Conservation (phyloP, 257 asterid species). For the Solanum megistacrolobum region DNA sequence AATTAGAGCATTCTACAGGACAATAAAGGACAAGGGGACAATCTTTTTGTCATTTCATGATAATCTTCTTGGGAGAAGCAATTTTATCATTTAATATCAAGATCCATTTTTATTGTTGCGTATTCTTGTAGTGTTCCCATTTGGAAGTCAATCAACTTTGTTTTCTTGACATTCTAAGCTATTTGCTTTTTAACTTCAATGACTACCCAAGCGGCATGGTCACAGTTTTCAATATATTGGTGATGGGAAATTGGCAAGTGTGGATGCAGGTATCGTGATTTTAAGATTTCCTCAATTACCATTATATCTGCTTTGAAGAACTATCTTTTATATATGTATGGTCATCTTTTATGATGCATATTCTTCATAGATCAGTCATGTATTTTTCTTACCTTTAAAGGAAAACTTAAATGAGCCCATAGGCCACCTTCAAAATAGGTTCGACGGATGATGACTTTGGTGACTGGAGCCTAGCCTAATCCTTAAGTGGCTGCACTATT, state of each 20-base stretch:
- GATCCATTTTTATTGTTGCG: background rate
- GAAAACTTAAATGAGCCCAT: background rate
- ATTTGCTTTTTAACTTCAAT: constrained; percentile 94
- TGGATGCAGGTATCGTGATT: constrained; percentile 82
- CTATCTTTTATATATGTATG: background rate
- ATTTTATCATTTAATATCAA: background rate
- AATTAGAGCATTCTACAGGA: background rate
- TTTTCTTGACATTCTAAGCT: constrained; percentile 40
- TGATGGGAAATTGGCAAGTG: constrained; percentile 93
- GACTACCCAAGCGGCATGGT: constrained; percentile 98
- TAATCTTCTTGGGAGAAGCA: background rate
- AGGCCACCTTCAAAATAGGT: background rate
- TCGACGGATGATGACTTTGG: background rate
- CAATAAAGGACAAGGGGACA: background rate
- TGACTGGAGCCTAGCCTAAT: background rate
- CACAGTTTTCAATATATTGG: constrained; percentile 88
- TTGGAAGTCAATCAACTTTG: background rate
- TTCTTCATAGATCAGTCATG: background rate
- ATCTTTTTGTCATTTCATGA: background rate
- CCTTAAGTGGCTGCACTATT: background rate
- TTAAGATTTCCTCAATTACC: background rate
- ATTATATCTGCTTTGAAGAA: background rate
- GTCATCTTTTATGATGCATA: background rate
- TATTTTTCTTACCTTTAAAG: background rate
- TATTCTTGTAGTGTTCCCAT: background rate